A percentile compares a stretch with the other conserved stretches of the same genome.
phyloP scores from a whole-genome alignment of 352 stramenopile species.

The Phytophthora litchii region DNA sequence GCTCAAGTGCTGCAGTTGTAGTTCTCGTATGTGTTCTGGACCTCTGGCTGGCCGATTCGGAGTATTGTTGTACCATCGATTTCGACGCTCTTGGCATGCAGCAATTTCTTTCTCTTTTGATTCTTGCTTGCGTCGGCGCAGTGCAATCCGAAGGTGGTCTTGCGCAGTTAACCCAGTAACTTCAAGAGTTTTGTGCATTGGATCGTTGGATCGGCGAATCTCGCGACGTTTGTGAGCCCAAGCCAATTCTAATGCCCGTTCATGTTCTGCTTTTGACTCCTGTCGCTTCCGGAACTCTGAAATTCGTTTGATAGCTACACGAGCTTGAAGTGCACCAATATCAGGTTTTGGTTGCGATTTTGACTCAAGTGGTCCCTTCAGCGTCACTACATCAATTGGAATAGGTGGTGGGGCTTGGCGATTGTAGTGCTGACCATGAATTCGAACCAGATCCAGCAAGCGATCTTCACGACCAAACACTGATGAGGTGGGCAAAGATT shows the following conservation, averaged over 20 bases:
- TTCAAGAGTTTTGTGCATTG: constrained; percentile 45
- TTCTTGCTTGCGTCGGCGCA: constrained; percentile 23
- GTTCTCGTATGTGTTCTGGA: constrained; percentile 20
- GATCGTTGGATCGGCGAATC: constrained; percentile 43
- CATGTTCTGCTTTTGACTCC: constrained; percentile 11
- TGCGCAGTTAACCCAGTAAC: constrained; percentile 41
- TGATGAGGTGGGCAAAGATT: background rate
- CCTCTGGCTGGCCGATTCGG: constrained; percentile 8
- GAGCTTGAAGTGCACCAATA: constrained; percentile 24
- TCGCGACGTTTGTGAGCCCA: constrained; percentile 32
- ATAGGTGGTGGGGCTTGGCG: constrained; percentile 7
- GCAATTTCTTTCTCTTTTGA: constrained; percentile 19
- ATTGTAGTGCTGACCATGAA: constrained; percentile 23
- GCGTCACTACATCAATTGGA: background rate
- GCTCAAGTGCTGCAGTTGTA: constrained; percentile 12
- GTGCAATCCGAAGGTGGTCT: constrained; percentile 40
- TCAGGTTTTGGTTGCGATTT: constrained; percentile 2
- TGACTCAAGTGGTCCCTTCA: background rate
- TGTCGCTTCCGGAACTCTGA: constrained; percentile 15
- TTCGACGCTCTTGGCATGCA: constrained; percentile 27
- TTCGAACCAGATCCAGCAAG: constrained; percentile 8
- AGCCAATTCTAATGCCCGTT: constrained; percentile 12
- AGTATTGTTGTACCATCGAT: constrained; percentile 48
- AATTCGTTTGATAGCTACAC: constrained; percentile 26
- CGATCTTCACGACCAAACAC: background rate